These are phyloP conservation scores for Graphilbum fragrans DNA, from an alignment of 2,329 filamentous ascomycete species.

Conservation along the genomic window DNA sequence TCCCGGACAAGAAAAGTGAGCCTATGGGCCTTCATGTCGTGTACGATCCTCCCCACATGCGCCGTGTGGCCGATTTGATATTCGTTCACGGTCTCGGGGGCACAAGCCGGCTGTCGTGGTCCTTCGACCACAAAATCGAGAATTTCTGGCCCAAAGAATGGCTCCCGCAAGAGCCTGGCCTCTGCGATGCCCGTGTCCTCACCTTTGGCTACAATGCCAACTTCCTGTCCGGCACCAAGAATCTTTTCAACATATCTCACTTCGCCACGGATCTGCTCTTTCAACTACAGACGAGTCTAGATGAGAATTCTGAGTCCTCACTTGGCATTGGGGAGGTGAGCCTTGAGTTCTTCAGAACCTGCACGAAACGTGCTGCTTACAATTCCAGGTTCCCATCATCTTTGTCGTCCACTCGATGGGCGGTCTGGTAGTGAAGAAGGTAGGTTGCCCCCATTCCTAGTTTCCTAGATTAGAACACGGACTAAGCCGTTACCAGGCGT, in stretches of 20 bases:
- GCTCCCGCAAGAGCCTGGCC: constrained; percentile 10
- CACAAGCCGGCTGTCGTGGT: constrained; percentile 13
- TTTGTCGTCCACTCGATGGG: constrained; percentile 11
- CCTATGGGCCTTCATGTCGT: constrained; percentile 1
- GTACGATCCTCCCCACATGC: too few species aligned
- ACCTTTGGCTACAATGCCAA: constrained; percentile 15
- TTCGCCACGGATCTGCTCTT: constrained; percentile 1
- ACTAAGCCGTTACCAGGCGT: too few species aligned
- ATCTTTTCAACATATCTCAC: neutral
- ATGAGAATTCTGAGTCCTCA: too few species aligned
- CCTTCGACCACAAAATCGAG: constrained; percentile 6
- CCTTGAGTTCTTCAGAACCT: too few species aligned
- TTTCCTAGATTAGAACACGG: too few species aligned
- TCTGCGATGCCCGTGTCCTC: constrained; percentile 11
- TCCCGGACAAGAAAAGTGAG: too few species aligned
- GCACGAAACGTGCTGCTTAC: too few species aligned
- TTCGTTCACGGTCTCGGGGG: constrained; percentile 16
- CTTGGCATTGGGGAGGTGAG: too few species aligned
- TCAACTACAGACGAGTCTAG: too few species aligned
- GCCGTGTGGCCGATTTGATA: too few species aligned
- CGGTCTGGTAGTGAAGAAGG: constrained; percentile 9
- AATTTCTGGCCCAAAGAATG: constrained; percentile 11
- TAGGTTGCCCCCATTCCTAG: neutral
- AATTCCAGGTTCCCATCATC: constrained; percentile 8
- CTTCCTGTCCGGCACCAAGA: constrained; percentile 2